These are phyloP conservation scores for Vitellaria paradoxa DNA, from an alignment of 179 eudicot genomes.

Conservation along the genomic window DNA sequence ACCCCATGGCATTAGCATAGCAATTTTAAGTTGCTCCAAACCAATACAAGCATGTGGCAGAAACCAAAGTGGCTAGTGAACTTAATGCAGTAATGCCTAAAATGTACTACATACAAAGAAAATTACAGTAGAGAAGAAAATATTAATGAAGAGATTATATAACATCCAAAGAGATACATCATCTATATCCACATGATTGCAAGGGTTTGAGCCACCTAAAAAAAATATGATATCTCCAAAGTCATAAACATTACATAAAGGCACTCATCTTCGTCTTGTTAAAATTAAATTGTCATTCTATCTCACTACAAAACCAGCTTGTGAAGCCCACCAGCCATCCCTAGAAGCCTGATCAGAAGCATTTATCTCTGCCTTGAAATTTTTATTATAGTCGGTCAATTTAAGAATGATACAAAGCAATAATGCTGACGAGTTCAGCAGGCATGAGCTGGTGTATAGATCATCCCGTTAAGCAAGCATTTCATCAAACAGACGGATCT, in stretches of 20 bases:
- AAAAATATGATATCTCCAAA: background rate
- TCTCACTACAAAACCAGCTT: background rate
- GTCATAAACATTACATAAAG: background rate
- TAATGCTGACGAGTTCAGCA: background rate
- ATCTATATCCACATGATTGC: background rate
- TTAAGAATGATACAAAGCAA: background rate
- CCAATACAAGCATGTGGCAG: background rate
- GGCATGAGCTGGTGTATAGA: background rate
- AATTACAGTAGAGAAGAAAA: background rate
- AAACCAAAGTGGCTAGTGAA: background rate
- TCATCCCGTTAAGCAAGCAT: background rate
- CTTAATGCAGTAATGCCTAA: background rate
- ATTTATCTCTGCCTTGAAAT: background rate
- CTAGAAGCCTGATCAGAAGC: background rate
- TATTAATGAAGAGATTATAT: background rate
- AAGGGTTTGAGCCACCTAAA: background rate
- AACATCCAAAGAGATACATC: no score
- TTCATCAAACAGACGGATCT: background rate
- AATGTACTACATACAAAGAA: background rate
- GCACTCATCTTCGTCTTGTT: background rate
- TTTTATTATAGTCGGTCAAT: background rate
- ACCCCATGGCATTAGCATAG: conserved; percentile 5
- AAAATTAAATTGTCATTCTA: background rate
- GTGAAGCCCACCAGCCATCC: background rate
- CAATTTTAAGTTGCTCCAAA: conserved; percentile 11